These are phyloP conservation scores for Cladosporium sp. DNA, from an alignment of 2,329 filamentous ascomycete species.

Conservation along the genomic window DNA sequence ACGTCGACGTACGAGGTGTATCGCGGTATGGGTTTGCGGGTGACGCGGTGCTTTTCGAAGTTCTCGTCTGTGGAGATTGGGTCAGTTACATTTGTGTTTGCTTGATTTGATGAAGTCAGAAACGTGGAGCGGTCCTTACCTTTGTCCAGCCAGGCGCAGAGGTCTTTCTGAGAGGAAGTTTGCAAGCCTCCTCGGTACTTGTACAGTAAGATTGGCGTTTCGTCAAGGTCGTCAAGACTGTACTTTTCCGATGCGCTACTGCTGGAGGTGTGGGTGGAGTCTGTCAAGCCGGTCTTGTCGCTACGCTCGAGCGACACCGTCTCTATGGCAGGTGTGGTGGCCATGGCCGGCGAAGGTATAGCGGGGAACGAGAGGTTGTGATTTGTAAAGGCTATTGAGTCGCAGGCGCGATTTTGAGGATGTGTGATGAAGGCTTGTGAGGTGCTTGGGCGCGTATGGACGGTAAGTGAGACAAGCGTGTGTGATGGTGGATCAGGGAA, in stretches of 20 bases:
- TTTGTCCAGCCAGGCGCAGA: conserved; percentile 37
- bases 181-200: conserved; percentile 42
- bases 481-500: conserved; percentile 5
- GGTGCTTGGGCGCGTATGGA: conserved; percentile 5
- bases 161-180: conserved; percentile 41
- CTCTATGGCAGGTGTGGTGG: conserved; percentile 14
- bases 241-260: conserved; percentile 38
- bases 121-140: conserved; percentile 23
- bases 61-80: conserved; percentile 32
- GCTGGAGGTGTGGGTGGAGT: conserved; percentile 38
- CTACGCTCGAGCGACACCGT: conserved; percentile 14
- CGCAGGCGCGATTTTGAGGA: conserved; percentile 7
- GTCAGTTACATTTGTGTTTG: background rate
- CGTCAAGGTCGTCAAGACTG: conserved; percentile 41
- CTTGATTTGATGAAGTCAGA: background rate
- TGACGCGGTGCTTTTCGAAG: conserved; percentile 36
- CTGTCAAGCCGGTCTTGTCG: conserved; percentile 39
- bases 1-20: conserved; percentile 44
- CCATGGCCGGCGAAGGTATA: conserved; percentile 18
- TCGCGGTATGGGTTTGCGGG: conserved; percentile 44
- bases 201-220: conserved; percentile 43
- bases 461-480: conserved; percentile 9
- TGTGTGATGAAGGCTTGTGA: conserved; percentile 7
- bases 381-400: conserved; percentile 10
- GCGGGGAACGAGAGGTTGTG: background rate